Evolutionary conservation across 305 asterid genomes (phyloP), one percentile per base, ranked within the genome.

Genomic region (Salvia sclarea): DNA sequence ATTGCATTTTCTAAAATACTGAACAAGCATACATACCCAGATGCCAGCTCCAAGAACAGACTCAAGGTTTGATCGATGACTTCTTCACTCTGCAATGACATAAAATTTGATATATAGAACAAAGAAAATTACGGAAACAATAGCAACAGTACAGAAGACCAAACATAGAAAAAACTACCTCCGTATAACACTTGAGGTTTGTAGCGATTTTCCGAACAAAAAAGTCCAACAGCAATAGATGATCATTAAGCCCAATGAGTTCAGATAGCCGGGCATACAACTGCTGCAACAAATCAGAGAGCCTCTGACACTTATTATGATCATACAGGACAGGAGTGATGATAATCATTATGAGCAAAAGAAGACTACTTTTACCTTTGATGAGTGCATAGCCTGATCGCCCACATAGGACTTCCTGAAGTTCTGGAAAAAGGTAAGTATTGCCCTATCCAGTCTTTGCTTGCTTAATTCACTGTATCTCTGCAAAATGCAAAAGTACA

Each of bases 301-400:
- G 47, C 71, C 71, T 52, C 77, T 35, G 37, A 18, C 40, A 28
- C 31, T 33, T 61, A 43, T 33, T 61, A 35, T 8, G 9, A 38
- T 9, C 44, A 58, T 72, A 74, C 44, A 5, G 44, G 77, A 60
- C 54, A 53, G 70, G 71, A 56, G 61, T 66, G 70, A 48, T 49
- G 53, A 75, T 21, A 56, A 64, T 69, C 60, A n/a, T 35, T 70
- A 59, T 64, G 53, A 54, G 33, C n/a, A 31, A 63, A 73, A 65
- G 35, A 67, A 60, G 37, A 76, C 14, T 31, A 49, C 7, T 59
- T 49, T 71, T 74, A 91, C 99, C 97, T 94, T 94, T 43, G 99
- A 91, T 28, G 99, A 89, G 79, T 91, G 99, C 91, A 94, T 89
- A 59, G 99, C 96, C 78, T 91, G 97, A 77, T 94, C 97, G 57